Evolutionary conservation across 768 basidiomycete species (phyloP).

Genomic region (Lentinula raphanica): DNA sequence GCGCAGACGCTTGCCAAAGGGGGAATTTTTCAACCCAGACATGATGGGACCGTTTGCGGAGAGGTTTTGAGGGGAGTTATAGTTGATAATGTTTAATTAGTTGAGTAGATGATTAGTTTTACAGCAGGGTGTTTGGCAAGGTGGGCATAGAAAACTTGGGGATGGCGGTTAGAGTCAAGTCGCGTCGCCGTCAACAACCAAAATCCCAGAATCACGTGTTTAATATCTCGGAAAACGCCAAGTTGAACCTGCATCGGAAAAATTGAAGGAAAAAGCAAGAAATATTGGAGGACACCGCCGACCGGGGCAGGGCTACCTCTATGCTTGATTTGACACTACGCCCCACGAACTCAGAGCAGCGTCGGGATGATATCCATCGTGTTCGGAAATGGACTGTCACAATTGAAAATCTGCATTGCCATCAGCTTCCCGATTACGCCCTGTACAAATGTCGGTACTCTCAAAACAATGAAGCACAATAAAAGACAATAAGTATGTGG

Average conservation of each 20-base stretch:
- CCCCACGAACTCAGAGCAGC: background rate
- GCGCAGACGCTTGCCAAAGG: constrained; percentile 78
- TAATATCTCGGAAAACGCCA: background rate
- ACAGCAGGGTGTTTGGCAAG: background rate
- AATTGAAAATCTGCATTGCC: background rate
- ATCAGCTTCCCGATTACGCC: too few species aligned
- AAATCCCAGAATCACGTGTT: background rate
- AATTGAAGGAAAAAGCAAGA: background rate
- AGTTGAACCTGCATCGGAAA: too few species aligned
- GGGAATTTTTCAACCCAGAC: constrained; percentile 80
- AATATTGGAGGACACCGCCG: background rate
- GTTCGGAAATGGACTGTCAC: too few species aligned
- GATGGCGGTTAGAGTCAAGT: background rate
- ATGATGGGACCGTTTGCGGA: constrained; percentile 27
- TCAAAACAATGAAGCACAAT: too few species aligned
- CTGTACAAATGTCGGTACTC: too few species aligned
- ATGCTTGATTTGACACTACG: too few species aligned
- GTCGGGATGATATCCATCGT: too few species aligned
- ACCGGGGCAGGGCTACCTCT: too few species aligned
- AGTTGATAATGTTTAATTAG: too few species aligned
- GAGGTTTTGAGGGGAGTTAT: background rate
- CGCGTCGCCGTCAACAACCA: background rate
- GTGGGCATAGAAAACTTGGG: background rate
- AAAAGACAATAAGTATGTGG: too few species aligned
- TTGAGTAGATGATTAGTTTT: background rate